Percentiles rank a stretch among this genome's conserved stretches.
These are phyloP conservation scores for Isabelozyma rhagii DNA, from an alignment of 805 yeast species.

Conservation along the genomic window DNA sequence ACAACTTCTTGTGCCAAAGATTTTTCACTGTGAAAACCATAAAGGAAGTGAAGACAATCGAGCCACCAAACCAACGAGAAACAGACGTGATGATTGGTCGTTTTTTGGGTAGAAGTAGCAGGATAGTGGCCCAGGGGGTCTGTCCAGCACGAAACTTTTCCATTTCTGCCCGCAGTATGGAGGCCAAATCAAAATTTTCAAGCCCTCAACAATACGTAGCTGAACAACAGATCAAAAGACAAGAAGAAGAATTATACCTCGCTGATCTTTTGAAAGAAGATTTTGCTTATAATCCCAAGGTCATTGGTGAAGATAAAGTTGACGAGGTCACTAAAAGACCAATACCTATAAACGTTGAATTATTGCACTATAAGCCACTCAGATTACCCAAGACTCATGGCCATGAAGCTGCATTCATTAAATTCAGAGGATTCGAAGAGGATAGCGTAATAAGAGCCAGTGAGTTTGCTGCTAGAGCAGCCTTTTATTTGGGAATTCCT, in stretches of 20 bases:
- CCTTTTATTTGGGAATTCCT: conserved; percentile 87
- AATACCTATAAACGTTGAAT: conserved; percentile 79
- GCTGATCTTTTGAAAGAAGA: conserved; percentile 23
- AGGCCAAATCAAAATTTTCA: background rate
- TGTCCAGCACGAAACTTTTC: background rate
- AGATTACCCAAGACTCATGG: conserved; percentile 66
- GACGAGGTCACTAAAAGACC: conserved; percentile 42
- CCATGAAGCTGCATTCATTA: conserved; percentile 72
- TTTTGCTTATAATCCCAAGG: conserved; percentile 29
- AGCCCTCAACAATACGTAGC: conserved; percentile 30
- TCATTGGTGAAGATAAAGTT: conserved; percentile 16
- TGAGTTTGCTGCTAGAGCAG: conserved; percentile 87
- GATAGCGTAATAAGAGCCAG: conserved; percentile 70
- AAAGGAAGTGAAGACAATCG: too few relatives aligned
- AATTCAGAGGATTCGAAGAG: conserved; percentile 67
- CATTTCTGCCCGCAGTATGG: background rate
- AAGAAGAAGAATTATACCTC: conserved; percentile 24
- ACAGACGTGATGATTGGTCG: background rate
- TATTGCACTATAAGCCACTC: conserved; percentile 78
- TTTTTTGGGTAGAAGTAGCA: background rate
- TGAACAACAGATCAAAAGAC: conserved; percentile 19
- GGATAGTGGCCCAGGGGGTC: background rate
- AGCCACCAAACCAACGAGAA: background rate
- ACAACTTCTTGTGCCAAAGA: background rate
- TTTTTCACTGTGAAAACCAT: background rate